Conservation (phyloP, 1,284 basidiomycete species). For the Pseudozyma flocculosa region DNA sequence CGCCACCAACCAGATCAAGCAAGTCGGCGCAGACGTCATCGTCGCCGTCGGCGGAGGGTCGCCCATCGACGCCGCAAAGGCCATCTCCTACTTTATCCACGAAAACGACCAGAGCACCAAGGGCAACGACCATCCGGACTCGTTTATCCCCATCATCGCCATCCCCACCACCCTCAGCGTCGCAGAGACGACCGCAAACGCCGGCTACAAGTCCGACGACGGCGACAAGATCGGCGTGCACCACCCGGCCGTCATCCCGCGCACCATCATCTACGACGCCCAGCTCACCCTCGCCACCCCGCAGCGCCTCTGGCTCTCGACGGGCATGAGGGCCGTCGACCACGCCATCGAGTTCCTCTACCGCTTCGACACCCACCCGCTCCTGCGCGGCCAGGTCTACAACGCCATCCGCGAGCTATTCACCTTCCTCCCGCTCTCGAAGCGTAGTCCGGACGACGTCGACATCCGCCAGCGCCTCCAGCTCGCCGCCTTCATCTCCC, state of each 20-base stretch:
- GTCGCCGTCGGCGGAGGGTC: slow-evolving; percentile 73
- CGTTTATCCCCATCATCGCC: slow-evolving; percentile 63
- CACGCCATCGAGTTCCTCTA: slow-evolving; percentile 78
- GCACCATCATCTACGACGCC: slow-evolving; percentile 72
- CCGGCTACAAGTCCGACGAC: slow-evolving; percentile 73
- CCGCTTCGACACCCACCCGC: slow-evolving; percentile 65
- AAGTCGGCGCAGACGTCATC: slow-evolving; percentile 65
- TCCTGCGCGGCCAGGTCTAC: slow-evolving; percentile 59
- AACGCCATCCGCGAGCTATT: slow-evolving; percentile 68
- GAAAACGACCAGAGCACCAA: slow-evolving; percentile 17
- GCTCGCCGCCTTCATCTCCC: slow-evolving; percentile 72
- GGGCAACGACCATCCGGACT: slow-evolving; percentile 8
- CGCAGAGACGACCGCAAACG: slow-evolving; percentile 68
- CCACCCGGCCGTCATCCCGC: slow-evolving; percentile 52
- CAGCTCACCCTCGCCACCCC: slow-evolving; percentile 73
- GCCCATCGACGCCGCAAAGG: slow-evolving; percentile 69
- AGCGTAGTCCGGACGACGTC: slow-evolving; percentile 66
- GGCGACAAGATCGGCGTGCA: slow-evolving; percentile 68
- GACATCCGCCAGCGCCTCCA: slow-evolving; percentile 70
- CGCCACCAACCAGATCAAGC: slow-evolving; percentile 63
- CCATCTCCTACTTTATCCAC: slow-evolving; percentile 30
- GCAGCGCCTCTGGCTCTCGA: slow-evolving; percentile 73
- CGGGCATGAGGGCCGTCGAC: slow-evolving; percentile 66
- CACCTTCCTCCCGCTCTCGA: slow-evolving; percentile 69
- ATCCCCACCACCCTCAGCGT: slow-evolving; percentile 79